Percentiles rank a stretch among this genome's conserved stretches.
These are phyloP conservation scores for Fusarium multiceps DNA, from an alignment of 2,329 filamentous ascomycete species.

Conservation along the genomic window DNA sequence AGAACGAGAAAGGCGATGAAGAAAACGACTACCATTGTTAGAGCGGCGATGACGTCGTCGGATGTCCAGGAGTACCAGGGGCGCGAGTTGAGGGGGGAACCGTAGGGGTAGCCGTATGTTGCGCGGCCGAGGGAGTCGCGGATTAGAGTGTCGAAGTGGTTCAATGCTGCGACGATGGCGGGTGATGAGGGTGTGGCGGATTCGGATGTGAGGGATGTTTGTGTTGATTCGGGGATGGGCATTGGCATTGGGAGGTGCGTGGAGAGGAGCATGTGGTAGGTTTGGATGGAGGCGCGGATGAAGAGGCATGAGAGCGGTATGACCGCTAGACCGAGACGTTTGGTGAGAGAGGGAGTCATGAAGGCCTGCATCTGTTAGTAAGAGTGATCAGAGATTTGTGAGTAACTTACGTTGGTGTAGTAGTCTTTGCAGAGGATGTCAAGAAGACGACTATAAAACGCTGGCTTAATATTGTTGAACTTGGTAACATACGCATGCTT, in stretches of 20 bases:
- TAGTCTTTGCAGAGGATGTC: slow-evolving; percentile 98
- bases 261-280: slow-evolving; percentile 97
- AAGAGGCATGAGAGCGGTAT: slow-evolving; percentile 95
- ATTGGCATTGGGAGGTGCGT: slow-evolving; percentile 83
- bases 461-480: slow-evolving; percentile 96
- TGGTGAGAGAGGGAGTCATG: slow-evolving; percentile 87
- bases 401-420: slow-evolving; percentile 80
- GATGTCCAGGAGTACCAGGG: slow-evolving; percentile 69
- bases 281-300: slow-evolving; percentile 92
- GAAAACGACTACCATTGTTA: slow-evolving; percentile 89
- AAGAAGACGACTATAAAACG: slow-evolving; percentile 87
- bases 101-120: slow-evolving; percentile 70
- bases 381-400: not conserved
- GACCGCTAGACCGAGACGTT: slow-evolving; percentile 88
- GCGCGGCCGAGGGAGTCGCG: slow-evolving; percentile 81
- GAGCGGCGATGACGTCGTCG: slow-evolving; percentile 78
- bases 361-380: slow-evolving; percentile 72
- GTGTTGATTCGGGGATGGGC: slow-evolving; percentile 69
- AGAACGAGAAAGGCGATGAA: slow-evolving; percentile 86
- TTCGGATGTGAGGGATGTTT: slow-evolving; percentile 74
- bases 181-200: slow-evolving; percentile 74
- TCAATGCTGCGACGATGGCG: slow-evolving; percentile 79
- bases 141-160: slow-evolving; percentile 80
- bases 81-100: slow-evolving; percentile 52
- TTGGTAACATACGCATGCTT: slow-evolving; percentile 99